A percentile compares a stretch with the other conserved stretches of the same genome.
phyloP scores from a whole-genome alignment of 1,284 basidiomycete species.

The Vanrija sp. region DNA sequence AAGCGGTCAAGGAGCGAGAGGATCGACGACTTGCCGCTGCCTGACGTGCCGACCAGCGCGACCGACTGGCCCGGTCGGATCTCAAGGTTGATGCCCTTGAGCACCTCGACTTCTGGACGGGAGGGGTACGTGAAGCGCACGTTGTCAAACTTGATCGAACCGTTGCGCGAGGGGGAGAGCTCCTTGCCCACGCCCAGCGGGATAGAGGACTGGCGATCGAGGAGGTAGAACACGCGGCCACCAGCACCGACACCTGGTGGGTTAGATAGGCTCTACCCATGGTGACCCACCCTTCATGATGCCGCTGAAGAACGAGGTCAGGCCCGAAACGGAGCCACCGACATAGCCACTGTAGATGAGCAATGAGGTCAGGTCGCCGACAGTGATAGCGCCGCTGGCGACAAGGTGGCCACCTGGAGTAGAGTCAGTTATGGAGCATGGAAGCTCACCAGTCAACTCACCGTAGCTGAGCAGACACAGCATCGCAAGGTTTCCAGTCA shows the following conservation, averaged over 20 bases:
- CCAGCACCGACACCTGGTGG: slow-evolving; percentile 77
- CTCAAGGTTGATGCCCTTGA: slow-evolving; percentile 73
- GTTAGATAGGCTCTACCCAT: no score
- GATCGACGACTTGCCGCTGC: slow-evolving; percentile 86
- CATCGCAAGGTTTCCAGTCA: slow-evolving; percentile 91
- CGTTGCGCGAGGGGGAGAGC: slow-evolving; percentile 59
- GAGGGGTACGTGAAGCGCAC: slow-evolving; percentile 84
- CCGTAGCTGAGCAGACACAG: slow-evolving; percentile 88
- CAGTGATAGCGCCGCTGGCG: slow-evolving; percentile 76
- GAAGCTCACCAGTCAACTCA: no score
- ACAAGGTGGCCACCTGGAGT: slow-evolving; percentile 68
- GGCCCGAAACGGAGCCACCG: slow-evolving; percentile 49
- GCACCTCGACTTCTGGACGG: slow-evolving; percentile 68
- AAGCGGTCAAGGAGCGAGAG: slow-evolving; percentile 84
- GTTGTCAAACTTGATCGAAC: slow-evolving; percentile 69
- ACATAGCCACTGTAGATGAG: slow-evolving; percentile 83
- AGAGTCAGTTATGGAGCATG: no score
- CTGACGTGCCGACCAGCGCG: slow-evolving; percentile 86
- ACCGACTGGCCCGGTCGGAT: slow-evolving; percentile 78
- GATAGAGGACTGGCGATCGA: slow-evolving; percentile 74
- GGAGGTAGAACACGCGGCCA: slow-evolving; percentile 83
- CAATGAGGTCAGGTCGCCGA: slow-evolving; percentile 85
- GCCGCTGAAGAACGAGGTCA: slow-evolving; percentile 51
- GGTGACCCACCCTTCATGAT: slow-evolving; percentile 38
- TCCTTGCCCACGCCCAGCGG: slow-evolving; percentile 60